Conservation (phyloP, 176 grass and related monocot genomes). For the Otatea glauca region DNA sequence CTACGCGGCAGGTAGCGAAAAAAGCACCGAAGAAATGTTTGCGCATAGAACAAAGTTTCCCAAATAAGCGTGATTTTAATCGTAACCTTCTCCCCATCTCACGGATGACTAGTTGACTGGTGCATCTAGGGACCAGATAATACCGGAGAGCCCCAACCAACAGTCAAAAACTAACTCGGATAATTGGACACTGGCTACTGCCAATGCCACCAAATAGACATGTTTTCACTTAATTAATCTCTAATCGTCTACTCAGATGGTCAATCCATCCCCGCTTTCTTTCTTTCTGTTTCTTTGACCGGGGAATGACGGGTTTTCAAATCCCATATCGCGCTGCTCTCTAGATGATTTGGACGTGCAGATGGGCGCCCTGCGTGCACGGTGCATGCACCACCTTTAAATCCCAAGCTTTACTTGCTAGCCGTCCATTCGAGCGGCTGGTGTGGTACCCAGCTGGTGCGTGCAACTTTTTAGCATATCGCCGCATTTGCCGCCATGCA, state of each 20-base stretch:
- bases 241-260: not conserved
- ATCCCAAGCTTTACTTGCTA: conserved; percentile 16
- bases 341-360: conserved; percentile 48
- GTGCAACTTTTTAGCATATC: not conserved
- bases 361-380: not conserved
- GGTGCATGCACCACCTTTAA: conserved; percentile 17
- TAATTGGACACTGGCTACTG: not conserved
- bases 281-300: not conserved
- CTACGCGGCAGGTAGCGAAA: not conserved
- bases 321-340: not conserved
- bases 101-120: not conserved
- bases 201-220: not conserved
- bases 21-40: conserved; percentile 5
- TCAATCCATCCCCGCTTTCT: not conserved
- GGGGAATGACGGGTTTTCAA: conserved; percentile 26
- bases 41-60: not conserved
- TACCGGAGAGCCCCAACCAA: not conserved
- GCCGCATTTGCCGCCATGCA: conserved; percentile 14
- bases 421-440: conserved; percentile 35
- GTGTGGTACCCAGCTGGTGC: not conserved
- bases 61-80: not conserved
- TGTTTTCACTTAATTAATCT: not conserved
- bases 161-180: conserved; percentile 17
- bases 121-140: not conserved
- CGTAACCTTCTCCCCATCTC: not conserved